Percentiles rank a stretch among this genome's conserved stretches.
Evolutionary conservation across 2,329 filamentous ascomycete species (phyloP).

Genomic region (Ciborinia camelliae): DNA sequence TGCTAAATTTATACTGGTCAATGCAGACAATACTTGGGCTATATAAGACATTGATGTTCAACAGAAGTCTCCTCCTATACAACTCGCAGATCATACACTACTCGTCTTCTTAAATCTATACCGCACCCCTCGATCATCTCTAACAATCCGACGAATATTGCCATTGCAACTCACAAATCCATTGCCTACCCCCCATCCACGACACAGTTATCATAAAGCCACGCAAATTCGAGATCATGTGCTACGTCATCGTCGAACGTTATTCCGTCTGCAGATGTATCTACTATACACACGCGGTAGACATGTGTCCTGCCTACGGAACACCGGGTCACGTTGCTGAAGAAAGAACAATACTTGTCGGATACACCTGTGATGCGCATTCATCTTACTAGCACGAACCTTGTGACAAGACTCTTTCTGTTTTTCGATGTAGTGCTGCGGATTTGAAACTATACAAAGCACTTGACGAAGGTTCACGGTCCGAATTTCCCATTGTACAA

Average conservation of each 20-base stretch:
- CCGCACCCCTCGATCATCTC: neutral
- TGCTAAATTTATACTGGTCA: conserved; percentile 36
- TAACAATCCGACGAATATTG: neutral
- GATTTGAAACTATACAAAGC: neutral
- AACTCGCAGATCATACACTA: neutral
- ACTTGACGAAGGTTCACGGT: neutral
- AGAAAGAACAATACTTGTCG: conserved; percentile 67
- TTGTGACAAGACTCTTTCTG: neutral
- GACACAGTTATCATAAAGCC: neutral
- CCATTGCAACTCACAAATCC: neutral
- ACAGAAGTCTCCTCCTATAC: neutral
- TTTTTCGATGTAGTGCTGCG: too few relatives aligned
- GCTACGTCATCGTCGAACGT: conserved; percentile 63
- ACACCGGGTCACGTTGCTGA: conserved; percentile 59
- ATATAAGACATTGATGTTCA: conserved; percentile 10
- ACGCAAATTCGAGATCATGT: conserved; percentile 49
- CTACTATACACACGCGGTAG: conserved; percentile 65
- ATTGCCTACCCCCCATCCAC: neutral
- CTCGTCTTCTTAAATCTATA: neutral
- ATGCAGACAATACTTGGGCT: neutral
- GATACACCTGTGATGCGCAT: conserved; percentile 53
- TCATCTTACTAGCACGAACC: neutral
- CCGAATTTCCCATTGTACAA: neutral
- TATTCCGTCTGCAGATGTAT: conserved; percentile 70
- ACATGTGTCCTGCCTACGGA: conserved; percentile 62